phyloP scores from a whole-genome alignment of 2,329 filamentous ascomycete species.

The Chrysoporthe austroafricana region DNA sequence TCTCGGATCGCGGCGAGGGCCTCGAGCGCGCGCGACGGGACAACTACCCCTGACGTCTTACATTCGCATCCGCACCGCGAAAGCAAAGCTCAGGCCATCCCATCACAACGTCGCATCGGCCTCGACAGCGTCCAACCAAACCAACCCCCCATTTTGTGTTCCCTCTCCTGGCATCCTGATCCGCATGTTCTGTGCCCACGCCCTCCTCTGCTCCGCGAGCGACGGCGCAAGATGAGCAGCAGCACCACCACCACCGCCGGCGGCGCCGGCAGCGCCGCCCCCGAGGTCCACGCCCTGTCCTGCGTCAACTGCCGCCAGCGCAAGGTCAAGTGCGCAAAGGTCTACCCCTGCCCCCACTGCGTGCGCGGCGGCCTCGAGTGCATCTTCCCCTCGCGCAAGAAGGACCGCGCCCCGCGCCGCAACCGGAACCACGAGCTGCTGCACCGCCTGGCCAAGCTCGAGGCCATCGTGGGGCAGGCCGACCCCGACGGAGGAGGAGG shows the following conservation, averaged over 20 bases:
- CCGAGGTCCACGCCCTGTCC: constrained; percentile 38
- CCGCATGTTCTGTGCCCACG: background rate
- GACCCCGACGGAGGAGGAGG: constrained; percentile 37
- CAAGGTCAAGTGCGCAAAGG: constrained; percentile 64
- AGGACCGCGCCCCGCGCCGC: constrained; percentile 45
- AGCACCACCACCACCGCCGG: constrained; percentile 20
- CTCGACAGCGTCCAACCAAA: background rate
- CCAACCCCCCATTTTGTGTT: background rate
- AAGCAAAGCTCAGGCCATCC: too few species aligned
- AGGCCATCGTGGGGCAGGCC: constrained; percentile 50
- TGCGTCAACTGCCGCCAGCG: constrained; percentile 67
- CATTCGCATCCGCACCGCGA: background rate
- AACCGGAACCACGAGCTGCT: constrained; percentile 49
- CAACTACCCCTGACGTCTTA: background rate
- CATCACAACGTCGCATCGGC: too few species aligned
- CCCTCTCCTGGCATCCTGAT: background rate
- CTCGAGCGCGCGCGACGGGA: too few species aligned
- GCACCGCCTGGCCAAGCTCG: constrained; percentile 48
- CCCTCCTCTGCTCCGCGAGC: background rate
- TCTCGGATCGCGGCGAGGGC: background rate
- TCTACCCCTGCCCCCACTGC: constrained; percentile 60
- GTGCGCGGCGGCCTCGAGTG: constrained; percentile 52
- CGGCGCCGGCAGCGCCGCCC: constrained; percentile 2
- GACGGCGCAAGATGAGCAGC: constrained; percentile 19
- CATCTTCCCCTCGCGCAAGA: constrained; percentile 49